phyloP scores from a whole-genome alignment of 2,329 filamentous ascomycete genomes.

The Fusarium udum region DNA sequence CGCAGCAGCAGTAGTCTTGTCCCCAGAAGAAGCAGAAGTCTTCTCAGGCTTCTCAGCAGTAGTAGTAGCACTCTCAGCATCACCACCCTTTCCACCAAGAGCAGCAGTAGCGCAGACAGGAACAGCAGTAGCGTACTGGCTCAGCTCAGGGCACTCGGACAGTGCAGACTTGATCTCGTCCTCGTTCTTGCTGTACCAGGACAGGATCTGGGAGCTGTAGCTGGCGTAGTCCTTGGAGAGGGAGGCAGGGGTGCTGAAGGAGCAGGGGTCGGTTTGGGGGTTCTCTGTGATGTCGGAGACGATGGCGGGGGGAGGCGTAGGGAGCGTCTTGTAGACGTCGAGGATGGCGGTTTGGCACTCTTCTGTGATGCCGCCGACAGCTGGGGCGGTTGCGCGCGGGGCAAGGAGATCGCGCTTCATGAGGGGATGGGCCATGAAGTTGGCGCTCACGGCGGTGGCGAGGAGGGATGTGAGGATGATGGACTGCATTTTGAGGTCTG shows the following conservation, averaged over 20 bases:
- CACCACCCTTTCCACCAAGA: background rate
- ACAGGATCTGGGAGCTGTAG: constrained; percentile 45
- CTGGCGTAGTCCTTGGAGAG: constrained; percentile 45
- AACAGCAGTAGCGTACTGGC: constrained; percentile 29
- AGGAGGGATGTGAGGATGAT: constrained; percentile 42
- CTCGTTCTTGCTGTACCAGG: constrained; percentile 46
- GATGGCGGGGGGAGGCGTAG: constrained; percentile 47
- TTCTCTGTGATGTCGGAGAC: constrained; percentile 37
- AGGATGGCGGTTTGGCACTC: constrained; percentile 41
- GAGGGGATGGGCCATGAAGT: constrained; percentile 44
- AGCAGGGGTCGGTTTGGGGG: constrained; percentile 47
- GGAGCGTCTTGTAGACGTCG: constrained; percentile 40
- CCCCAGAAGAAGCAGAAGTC: background rate
- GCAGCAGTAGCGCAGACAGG: constrained; percentile 38
- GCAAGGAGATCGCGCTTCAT: constrained; percentile 40
- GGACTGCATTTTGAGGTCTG: constrained; percentile 42
- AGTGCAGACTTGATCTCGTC: constrained; percentile 41
- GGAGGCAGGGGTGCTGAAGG: constrained; percentile 44
- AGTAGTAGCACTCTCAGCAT: background rate
- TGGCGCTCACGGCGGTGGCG: constrained; percentile 39
- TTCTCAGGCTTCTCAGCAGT: constrained; percentile 10
- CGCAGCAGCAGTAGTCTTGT: background rate
- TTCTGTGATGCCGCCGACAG: constrained; percentile 7
- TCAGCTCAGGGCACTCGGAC: constrained; percentile 42
- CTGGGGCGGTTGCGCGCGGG: constrained; percentile 39